These are phyloP conservation scores for Hansenula sp. DNA, from an alignment of 1,139 yeast species.

Conservation along the genomic window DNA sequence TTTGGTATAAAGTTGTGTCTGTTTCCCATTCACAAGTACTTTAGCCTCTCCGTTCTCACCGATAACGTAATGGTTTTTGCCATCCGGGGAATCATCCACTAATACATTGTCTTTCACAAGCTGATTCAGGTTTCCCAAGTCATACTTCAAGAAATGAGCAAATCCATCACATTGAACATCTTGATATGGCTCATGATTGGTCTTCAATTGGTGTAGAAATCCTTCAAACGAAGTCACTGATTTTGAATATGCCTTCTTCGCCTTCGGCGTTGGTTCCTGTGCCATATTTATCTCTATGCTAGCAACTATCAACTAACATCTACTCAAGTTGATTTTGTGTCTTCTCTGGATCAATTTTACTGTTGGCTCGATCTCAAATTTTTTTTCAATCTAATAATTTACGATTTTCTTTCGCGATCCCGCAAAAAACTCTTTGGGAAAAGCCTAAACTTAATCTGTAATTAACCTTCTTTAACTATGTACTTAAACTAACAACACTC, in stretches of 20 bases:
- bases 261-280: not conserved
- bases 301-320: not conserved
- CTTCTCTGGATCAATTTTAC: not conserved
- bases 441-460: too few species aligned
- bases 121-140: not conserved
- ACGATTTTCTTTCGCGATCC: not conserved
- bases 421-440: too few species aligned
- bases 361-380: not conserved
- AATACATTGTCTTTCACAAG: not conserved
- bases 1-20: not conserved
- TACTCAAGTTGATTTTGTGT: too few species aligned
- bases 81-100: not conserved
- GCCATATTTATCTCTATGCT: not conserved
- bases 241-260: not conserved
- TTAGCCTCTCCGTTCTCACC: not conserved
- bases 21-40: not conserved
- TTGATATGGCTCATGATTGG: not conserved
- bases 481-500: conserved; percentile 24
- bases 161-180: conserved; percentile 3
- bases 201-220: not conserved
- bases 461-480: too few species aligned
- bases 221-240: conserved; percentile 2
- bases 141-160: conserved; percentile 1
- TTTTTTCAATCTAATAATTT: not conserved
- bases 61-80: too few species aligned